Conservation (phyloP, 2,329 filamentous ascomycete genomes). For the Endoconidiophora polonica region DNA sequence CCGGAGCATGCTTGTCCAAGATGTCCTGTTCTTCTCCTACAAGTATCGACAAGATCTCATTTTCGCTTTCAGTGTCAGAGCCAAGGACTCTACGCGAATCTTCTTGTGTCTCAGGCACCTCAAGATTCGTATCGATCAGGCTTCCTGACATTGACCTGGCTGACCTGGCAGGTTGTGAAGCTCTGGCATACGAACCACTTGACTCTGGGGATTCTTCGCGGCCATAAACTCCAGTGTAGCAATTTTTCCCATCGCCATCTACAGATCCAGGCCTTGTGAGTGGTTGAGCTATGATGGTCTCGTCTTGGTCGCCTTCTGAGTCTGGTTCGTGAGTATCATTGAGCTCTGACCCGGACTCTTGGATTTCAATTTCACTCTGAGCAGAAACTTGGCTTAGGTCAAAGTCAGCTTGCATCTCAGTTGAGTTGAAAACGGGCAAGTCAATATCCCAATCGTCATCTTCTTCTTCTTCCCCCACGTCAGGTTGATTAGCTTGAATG, state of each 20-base stretch:
- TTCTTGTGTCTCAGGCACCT: conserved; percentile 1
- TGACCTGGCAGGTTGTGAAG: not conserved
- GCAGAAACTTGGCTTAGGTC: conserved; percentile 6
- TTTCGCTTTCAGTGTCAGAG: not conserved
- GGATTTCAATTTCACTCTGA: not conserved
- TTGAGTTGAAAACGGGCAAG: conserved; percentile 10
- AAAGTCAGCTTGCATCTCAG: conserved; percentile 3
- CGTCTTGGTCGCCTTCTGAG: not conserved
- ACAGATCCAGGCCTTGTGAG: not conserved
- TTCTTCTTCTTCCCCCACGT: conserved; percentile 6
- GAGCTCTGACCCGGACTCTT: not conserved
- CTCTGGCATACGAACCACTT: not conserved
- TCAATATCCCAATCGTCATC: conserved; percentile 11
- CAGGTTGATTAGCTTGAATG: not conserved
- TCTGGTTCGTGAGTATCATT: too few relatives aligned
- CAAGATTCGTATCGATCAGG: not conserved
- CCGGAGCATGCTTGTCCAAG: too few relatives aligned
- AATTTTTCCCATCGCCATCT: not conserved
- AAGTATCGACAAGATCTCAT: not conserved
- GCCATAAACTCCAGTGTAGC: too few relatives aligned
- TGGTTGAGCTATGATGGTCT: not conserved
- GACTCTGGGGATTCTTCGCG: conserved; percentile 1
- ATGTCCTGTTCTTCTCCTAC: too few relatives aligned
- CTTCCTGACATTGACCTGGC: not conserved
- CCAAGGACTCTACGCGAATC: not conserved